These are phyloP conservation scores for Trichosporon asahii DNA, from an alignment of 1,284 basidiomycete genomes.

Conservation along the genomic window DNA sequence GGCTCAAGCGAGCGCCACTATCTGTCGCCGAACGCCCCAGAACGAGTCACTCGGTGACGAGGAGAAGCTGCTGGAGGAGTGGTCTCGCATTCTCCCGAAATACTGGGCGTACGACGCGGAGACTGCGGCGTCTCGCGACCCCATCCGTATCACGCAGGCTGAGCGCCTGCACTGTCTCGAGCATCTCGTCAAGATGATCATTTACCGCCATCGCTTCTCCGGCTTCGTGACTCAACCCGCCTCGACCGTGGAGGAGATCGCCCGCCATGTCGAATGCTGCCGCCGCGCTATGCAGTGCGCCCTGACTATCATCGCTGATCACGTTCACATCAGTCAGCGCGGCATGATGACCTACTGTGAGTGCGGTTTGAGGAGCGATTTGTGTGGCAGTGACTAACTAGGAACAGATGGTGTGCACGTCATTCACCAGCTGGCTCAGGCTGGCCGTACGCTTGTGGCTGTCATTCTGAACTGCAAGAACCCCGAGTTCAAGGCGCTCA, in stretches of 20 bases:
- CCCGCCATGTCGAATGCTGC: conserved; percentile 49
- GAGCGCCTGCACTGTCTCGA: conserved; percentile 77
- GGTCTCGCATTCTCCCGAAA: conserved; percentile 64
- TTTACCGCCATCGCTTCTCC: conserved; percentile 53
- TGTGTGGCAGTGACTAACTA: conserved; percentile 11
- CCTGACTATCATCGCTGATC: conserved; percentile 65
- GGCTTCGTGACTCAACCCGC: conserved; percentile 52
- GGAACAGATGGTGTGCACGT: conserved; percentile 81
- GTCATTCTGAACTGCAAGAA: conserved; percentile 65
- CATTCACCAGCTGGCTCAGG: conserved; percentile 86
- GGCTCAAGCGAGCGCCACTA: conserved; percentile 49
- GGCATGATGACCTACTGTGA: conserved; percentile 88
- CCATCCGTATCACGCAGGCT: conserved; percentile 79
- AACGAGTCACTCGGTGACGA: conserved; percentile 70
- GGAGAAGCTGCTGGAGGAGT: conserved; percentile 73
- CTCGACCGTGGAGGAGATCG: conserved; percentile 48
- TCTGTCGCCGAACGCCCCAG: conserved; percentile 47
- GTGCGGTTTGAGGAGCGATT: too few relatives aligned
- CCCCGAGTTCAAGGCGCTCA: conserved; percentile 60
- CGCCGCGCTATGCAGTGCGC: conserved; percentile 61
- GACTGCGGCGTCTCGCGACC: conserved; percentile 76
- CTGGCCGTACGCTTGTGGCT: conserved; percentile 81
- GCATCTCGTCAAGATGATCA: conserved; percentile 71
- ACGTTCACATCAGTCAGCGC: conserved; percentile 68
- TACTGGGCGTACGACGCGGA: conserved; percentile 76